phyloP scores from a whole-genome alignment of 495 filamentous ascomycete genomes.

The Penicillium antarcticum region DNA sequence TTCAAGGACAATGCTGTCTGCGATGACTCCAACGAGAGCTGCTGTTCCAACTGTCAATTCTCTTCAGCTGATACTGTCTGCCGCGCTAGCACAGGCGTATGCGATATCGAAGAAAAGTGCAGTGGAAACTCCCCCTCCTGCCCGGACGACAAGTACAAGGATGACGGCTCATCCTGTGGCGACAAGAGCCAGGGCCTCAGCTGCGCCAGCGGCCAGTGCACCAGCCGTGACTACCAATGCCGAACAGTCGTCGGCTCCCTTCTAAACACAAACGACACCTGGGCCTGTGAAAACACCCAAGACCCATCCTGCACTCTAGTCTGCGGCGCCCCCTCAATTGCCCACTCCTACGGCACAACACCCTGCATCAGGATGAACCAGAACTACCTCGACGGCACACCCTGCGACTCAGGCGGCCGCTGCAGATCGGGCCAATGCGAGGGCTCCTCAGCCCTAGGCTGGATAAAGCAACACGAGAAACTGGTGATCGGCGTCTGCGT shows the following conservation, averaged over 20 bases:
- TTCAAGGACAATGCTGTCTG: constrained; percentile 75
- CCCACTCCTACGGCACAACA: constrained; percentile 29
- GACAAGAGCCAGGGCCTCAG: constrained; percentile 51
- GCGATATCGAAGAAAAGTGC: constrained; percentile 83
- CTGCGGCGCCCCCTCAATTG: constrained; percentile 71
- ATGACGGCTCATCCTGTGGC: constrained; percentile 71
- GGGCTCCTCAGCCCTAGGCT: constrained; percentile 60
- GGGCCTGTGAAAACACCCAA: constrained; percentile 66
- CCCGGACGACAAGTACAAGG: constrained; percentile 63
- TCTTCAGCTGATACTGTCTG: constrained; percentile 66
- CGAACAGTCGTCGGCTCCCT: constrained; percentile 79
- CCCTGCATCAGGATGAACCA: constrained; percentile 71
- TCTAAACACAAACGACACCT: constrained; percentile 71
- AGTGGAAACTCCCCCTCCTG: constrained; percentile 69
- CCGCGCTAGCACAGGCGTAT: constrained; percentile 70
- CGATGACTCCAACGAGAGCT: constrained; percentile 88
- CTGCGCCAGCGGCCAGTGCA: constrained; percentile 94
- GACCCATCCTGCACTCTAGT: constrained; percentile 63
- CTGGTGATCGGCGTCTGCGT: constrained; percentile 72
- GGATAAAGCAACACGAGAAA: constrained; percentile 67
- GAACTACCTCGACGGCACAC: constrained; percentile 92
- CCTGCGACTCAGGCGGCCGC: constrained; percentile 75
- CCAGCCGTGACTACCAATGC: constrained; percentile 87
- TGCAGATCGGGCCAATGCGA: constrained; percentile 73
- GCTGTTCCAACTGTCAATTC: constrained; percentile 78